Conservation (phyloP, 805 yeast species). For the Priceomyces haplophilus region DNA sequence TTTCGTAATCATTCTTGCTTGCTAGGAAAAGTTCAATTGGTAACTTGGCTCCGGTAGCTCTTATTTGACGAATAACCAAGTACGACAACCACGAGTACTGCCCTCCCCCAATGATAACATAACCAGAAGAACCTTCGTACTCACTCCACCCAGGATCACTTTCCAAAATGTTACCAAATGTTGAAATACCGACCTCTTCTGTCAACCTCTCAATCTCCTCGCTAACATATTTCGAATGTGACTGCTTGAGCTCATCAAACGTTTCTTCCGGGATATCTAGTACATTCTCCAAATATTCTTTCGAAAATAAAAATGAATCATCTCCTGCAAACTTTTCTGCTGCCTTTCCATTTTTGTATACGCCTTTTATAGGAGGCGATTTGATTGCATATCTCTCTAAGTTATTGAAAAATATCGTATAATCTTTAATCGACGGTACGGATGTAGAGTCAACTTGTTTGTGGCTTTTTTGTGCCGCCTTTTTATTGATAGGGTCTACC, state of each 20-base stretch:
- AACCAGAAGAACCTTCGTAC: slow-evolving; percentile 33
- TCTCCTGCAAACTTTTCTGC: slow-evolving; percentile 41
- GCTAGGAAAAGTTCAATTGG: slow-evolving; percentile 54
- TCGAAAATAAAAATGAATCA: slow-evolving; percentile 41
- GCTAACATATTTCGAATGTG: slow-evolving; percentile 35
- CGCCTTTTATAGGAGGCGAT: slow-evolving; percentile 37
- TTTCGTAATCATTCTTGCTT: slow-evolving; percentile 42
- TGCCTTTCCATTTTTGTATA: slow-evolving; percentile 44
- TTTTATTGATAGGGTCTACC: not conserved
- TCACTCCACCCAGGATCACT: slow-evolving; percentile 39
- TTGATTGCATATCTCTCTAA: slow-evolving; percentile 34
- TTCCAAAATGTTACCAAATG: slow-evolving; percentile 32
- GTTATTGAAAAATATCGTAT: slow-evolving; percentile 29
- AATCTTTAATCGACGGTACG: slow-evolving; percentile 15
- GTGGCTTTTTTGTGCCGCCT: not conserved
- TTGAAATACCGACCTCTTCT: slow-evolving; percentile 22
- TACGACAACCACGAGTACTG: slow-evolving; percentile 49
- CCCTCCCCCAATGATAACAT: slow-evolving; percentile 54
- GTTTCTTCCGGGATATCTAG: slow-evolving; percentile 39
- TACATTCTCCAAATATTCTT: slow-evolving; percentile 43
- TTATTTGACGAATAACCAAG: slow-evolving; percentile 45
- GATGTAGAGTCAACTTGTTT: not conserved
- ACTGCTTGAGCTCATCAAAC: slow-evolving; percentile 29
- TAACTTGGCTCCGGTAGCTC: slow-evolving; percentile 41
- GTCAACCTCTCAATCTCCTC: slow-evolving; percentile 28